Percentiles rank a stretch among this genome's conserved stretches.
Evolutionary conservation across 2,329 filamentous ascomycete species (phyloP).

Genomic region (Alternaria ethzedia): DNA sequence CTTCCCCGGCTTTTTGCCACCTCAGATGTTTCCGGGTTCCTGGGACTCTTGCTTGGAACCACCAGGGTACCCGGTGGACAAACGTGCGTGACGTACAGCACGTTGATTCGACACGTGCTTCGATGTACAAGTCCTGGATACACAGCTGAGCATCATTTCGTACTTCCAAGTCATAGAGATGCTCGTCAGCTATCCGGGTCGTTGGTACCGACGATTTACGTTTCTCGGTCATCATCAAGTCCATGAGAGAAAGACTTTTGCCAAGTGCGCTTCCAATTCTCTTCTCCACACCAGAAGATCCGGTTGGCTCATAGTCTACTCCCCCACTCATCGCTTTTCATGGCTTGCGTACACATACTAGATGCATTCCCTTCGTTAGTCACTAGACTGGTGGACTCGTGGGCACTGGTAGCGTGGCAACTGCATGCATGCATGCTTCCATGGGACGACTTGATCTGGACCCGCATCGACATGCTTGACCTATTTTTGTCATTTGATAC

Average conservation of each 20-base stretch:
- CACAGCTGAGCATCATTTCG: neutral
- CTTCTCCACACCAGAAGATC: neutral
- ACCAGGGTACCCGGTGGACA: neutral
- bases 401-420: neutral
- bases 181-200: neutral
- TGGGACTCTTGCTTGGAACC: neutral
- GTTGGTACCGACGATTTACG: neutral
- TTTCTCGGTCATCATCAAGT: neutral
- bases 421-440: neutral
- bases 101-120: conserved; percentile 6
- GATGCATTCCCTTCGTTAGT: neutral
- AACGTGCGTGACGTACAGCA: conserved; percentile 12
- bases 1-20: neutral
- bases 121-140: neutral
- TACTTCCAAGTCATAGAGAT: neutral
- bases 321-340: neutral
- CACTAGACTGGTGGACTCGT: neutral
- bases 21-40: neutral
- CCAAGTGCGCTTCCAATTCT: neutral
- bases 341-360: neutral
- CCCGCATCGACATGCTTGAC: neutral
- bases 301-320: neutral
- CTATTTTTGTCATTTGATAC: neutral
- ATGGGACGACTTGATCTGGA: conserved; percentile 7
- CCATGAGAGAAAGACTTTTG: neutral